A percentile compares a stretch with the other conserved stretches of the same genome.
phyloP scores from a whole-genome alignment of 257 asterid genomes.

The Nicotiana tabacum region DNA sequence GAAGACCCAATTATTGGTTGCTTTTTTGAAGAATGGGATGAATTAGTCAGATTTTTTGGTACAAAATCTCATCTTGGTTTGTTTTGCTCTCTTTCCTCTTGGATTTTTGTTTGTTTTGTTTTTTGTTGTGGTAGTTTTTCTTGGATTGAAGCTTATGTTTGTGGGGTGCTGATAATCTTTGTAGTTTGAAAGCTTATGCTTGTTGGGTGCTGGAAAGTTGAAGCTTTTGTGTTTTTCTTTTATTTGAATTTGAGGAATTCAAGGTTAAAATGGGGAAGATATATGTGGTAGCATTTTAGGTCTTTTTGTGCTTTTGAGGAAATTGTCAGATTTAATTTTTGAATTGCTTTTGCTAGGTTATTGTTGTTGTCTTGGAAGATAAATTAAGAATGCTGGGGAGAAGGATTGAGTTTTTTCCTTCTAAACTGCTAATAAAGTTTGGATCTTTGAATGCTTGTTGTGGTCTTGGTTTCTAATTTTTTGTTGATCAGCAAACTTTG shows the following conservation, averaged over 20 bases:
- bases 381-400: not conserved
- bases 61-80: constrained; percentile 32
- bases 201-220: not conserved
- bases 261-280: not conserved
- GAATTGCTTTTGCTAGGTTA: not conserved
- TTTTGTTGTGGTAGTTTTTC: not conserved
- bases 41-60: constrained; percentile 20
- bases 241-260: not conserved
- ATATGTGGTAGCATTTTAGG: not conserved
- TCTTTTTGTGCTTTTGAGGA: not conserved
- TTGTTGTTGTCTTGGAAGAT: too few relatives aligned
- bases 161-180: too few relatives aligned
- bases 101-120: not conserved
- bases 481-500: not conserved
- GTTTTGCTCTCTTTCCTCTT: constrained; percentile 12
- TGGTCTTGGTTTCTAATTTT: not conserved
- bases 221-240: not conserved
- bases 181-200: not conserved
- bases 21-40: constrained; percentile 23
- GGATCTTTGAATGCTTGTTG: not conserved
- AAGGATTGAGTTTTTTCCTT: not conserved
- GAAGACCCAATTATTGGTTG: constrained; percentile 23
- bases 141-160: not conserved
- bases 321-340: not conserved
- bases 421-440: not conserved